Evolutionary conservation across 805 yeast genomes (phyloP), one percentile per base, ranked within the genome.

Genomic region (Pichia insulana): DNA sequence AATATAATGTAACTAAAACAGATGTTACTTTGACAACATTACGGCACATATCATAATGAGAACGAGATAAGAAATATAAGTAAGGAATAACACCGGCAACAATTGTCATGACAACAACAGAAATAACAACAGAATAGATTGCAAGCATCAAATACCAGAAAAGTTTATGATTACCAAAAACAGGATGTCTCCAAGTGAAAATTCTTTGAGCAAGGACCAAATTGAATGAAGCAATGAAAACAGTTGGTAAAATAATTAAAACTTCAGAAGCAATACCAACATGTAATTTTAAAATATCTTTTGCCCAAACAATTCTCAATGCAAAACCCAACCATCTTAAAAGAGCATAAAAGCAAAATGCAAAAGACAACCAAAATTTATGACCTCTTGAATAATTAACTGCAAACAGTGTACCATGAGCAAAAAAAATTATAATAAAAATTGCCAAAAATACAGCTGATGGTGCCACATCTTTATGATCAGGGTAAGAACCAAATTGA

Each of bases 101-200:
- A 51, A 83, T 73, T 16, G 87, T 82, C 81, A 81, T 78, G n/a
- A 69, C 68, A 37, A 82, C 71, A 41, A 81, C 68, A 6, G 72
- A 78, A 22, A 69, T 41, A 25, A 83, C 87, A 39, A 78, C 50
- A 7, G 61, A 50, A 54, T 83, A 82, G 30, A 77, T 50, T 3
- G 59, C 34, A 36, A 69, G 54, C 80, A 82, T 74, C 25, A 62
- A 40, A 28, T 46, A 46, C 74, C 79, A 74, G 52, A 82, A 76
- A 30, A 64, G 45, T 43, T 58, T 63, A 34, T 71, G 58, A 17
- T 75, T 68, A 32, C 88, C 89, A 10, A 78, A 70, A 40, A 74
- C 78, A 7, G 90, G 89, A 55, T 83, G 89, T 57, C 80, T 68
- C 84, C 87, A 80, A 6, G 86, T 79, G 60, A 80, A 80, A 18